Evolutionary conservation across 1,284 basidiomycete genomes (phyloP), one percentile per base, ranked within the genome.

Genomic region (Melampsora americana): DNA sequence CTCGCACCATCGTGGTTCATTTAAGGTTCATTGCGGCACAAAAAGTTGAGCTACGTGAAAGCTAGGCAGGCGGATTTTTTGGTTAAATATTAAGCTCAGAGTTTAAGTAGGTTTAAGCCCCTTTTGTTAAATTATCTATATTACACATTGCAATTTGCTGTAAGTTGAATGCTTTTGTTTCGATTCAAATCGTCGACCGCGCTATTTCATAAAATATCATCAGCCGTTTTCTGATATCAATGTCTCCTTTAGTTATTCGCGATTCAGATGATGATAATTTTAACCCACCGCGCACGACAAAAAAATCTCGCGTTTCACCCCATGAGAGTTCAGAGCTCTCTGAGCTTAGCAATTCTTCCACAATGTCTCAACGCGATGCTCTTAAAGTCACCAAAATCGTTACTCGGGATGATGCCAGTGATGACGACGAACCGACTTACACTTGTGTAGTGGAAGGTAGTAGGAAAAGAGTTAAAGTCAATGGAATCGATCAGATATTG

Each of bases 391-490:
- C 20, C 20, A 28, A 56, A 56, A 56, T 56, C 26, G 12, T 56
- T 14, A 56, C n/a, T 23, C 20, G 53, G n/a, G 53, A 28, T 56
- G 53, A 56, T 23, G 53, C 20, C 20, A n/a, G 26, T 56, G 53
- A 56, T 42, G 20, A 23, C 30, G 30, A 56, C 1, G 62, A 73
- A 56, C 16, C 70, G 12, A 53, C 23, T 23, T 73, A 73, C 42
- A 23, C 65, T 32, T 73, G 70, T 39, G 20, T n/a, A 39, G 32
- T 20, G 18, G 56, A 73, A 65, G 70, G 70, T 39, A 65, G 60
- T 30, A 32, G 44, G 35, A 23, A 56, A 42, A 18, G 23, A 26
- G 35, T 73, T 20, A 73, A 61, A 46, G 70, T 73, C 18, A 28
- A 61, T 14, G 18, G 9, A 9, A 66, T 3, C 26, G 6, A 20